Base-by-base conservation (phyloP, 1,139 yeast genomes). In the Yamadazyma epiphylla region DNA sequence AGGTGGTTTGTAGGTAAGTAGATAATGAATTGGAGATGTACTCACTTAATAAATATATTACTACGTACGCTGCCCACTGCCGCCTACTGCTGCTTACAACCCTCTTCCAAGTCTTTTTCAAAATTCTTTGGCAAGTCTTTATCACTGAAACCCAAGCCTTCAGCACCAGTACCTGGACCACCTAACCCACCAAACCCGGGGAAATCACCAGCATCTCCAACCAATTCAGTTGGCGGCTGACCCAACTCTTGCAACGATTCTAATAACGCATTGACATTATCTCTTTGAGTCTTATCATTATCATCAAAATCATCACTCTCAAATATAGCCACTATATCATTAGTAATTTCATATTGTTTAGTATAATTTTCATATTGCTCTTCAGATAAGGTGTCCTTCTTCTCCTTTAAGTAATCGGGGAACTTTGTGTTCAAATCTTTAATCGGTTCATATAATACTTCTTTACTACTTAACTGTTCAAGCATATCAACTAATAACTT, bases 391-490 rank as follows among this genome's bases (percentile, higher is more conserved):
- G 56, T 55, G 45, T 50, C 60, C 35, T 66, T 60, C 41, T 80
- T 70, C 28, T 71, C 71, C 32, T 62, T 55, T 40, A 83, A 62
- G 70, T 79, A 83, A 12, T 55, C 72, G 3, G 86, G 85, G 50
- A 77, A 80, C 43, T 85, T 86, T 13, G 67, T 61, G 41, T 81
- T 77, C 55, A 89, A 70, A 38, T 87, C 95, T 48, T 80, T 83
- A 60, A 91, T 74, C 2, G 97, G 96, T 44, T 84, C 95, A 51
- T 86, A 89, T 28, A 91, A 67, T 19, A 89, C 86, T 35, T 82
- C 94, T 53, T 87, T 89, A 5, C 94, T 80, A 13, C 94, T 77
- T 55, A 91, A 71, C 53, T 87, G 94, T 38, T 80, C 82, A 48
- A 91, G 69, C 80, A 89, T 80, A 31, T 84, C 88, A 16, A 75